Base-by-base conservation (phyloP, 2,329 filamentous ascomycete species). In the Parastagonospora nodorum region DNA sequence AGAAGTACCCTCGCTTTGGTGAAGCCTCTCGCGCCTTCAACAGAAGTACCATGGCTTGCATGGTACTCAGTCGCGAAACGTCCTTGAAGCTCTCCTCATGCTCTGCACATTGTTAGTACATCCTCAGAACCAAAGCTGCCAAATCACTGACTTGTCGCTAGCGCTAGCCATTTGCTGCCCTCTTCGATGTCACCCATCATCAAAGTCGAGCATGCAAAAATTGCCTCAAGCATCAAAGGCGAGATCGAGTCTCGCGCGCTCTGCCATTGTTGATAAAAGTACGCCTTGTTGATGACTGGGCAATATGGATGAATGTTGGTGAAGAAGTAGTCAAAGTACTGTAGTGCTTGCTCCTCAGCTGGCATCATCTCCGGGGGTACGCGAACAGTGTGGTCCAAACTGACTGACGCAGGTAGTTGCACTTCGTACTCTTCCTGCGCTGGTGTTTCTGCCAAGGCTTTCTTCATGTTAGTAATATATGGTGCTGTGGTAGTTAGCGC, bases 361-460 rank as follows among this genome's bases (percentile, higher is more conserved):
- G 93, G 93, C 92, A 97, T 96, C 66, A 97, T 82, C 65, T 95
- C 92, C 0, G 89, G 90, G 0, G 93, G 94, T 55, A 97, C 96
- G 31, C 91, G 85, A 51, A 96, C 88, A 51, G 88, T 92, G 16
- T 86, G 81, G 42, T 91, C 91, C 7, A 89, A 83, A 8, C 86
- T 82, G 12, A 84, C 82, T 30, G 88, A 82, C 10, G 85, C 84
- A 30, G 90, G 92, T 8, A 95, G 74, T 28, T 82, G 75, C 38
- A 85, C 83, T 60, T 91, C 88, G 52, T 83, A 87, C 50, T 96
- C 89, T 53, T 89, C 87, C 30, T 89, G 74, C 0, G 84, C 85
- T 0, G 88, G 87, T 30, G 80, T 79, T 62, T 84, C 82, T 8
- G 83, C 79, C 35, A 85, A 77, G 3, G 74, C 70, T 44, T 78